Base-by-base conservation (phyloP, 495 filamentous ascomycete genomes). In the Tuber calosporum region DNA sequence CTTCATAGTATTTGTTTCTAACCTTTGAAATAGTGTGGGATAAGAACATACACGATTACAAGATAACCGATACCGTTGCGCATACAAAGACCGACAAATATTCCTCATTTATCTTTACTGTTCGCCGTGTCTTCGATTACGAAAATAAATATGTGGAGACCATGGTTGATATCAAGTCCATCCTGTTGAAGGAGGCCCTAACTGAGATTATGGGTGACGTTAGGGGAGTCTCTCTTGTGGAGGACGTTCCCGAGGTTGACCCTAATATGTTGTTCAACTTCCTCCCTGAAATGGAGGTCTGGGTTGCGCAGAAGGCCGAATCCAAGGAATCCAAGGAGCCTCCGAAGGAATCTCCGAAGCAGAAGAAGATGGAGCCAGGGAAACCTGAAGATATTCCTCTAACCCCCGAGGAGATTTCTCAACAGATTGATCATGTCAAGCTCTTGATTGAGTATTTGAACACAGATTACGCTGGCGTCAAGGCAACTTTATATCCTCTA, bases 161-260 rank as follows among this genome's bases (percentile, higher is more conserved):
- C 0, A 85, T 90, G 37, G 88, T 97, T 45, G 92, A 96, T 78
- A 91, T 97, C 82, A 96, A 96, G 83, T 94, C 92, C 75, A 92
- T 91, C 75, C 84, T 87, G 70, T 86, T 97, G 5, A 90, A 89
- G 15, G 89, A 93, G 72, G 89, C 88, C 34, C 84, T 97, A 20
- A 84, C 85, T 70, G 89, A 90, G 72, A 88, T 96, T 62, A 88
- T 97, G 85, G 91, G 92, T 58, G 92, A 89, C 36, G 89, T 94
- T 77, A 93, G 92, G 80, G 91, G 91, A 7, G 87, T 96, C 67
- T 92, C 89, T 72, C 80, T 97, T 34, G 91, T 93, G 0, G 90
- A 93, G 75, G 92, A 95, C 48, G 90, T 90, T 4, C 92, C 94
- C 4, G 86, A 72, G 42, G 67, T 93, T 20, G 92, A 96, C 79